Conservation (phyloP, 768 basidiomycete genomes). For the Tulasnella sp. region DNA sequence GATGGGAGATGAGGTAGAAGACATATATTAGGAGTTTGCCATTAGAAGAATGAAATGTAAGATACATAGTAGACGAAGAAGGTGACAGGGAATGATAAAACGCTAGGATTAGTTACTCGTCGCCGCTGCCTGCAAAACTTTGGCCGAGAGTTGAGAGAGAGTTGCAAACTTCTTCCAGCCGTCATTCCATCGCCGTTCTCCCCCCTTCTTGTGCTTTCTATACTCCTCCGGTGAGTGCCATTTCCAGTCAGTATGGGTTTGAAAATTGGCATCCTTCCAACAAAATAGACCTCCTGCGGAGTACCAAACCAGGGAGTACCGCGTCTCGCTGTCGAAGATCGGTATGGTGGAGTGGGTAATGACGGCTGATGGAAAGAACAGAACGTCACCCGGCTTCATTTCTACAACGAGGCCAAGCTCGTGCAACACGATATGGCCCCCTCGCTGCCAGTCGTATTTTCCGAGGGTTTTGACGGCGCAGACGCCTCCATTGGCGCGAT, state of each 20-base stretch:
- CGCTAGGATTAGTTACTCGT: no score
- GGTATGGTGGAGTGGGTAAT: background rate
- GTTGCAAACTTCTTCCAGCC: background rate
- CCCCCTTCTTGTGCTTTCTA: background rate
- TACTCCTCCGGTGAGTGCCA: background rate
- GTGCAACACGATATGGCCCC: background rate
- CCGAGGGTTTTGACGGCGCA: background rate
- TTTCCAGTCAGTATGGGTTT: background rate
- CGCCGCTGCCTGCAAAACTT: background rate
- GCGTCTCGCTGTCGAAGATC: background rate
- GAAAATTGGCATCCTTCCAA: background rate
- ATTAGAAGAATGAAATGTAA: no score
- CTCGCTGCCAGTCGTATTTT: background rate
- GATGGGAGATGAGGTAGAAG: no score
- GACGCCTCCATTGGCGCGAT: background rate
- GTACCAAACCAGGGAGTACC: background rate
- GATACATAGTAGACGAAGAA: no score
- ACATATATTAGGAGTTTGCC: no score
- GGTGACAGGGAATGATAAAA: no score
- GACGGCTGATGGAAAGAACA: background rate
- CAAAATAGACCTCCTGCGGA: background rate
- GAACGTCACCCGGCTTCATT: background rate
- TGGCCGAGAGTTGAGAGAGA: background rate
- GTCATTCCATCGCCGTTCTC: background rate
- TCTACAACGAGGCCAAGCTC: background rate